Base-by-base conservation (phyloP, 306 rosid species). In the Cucurbita pepo region DNA sequence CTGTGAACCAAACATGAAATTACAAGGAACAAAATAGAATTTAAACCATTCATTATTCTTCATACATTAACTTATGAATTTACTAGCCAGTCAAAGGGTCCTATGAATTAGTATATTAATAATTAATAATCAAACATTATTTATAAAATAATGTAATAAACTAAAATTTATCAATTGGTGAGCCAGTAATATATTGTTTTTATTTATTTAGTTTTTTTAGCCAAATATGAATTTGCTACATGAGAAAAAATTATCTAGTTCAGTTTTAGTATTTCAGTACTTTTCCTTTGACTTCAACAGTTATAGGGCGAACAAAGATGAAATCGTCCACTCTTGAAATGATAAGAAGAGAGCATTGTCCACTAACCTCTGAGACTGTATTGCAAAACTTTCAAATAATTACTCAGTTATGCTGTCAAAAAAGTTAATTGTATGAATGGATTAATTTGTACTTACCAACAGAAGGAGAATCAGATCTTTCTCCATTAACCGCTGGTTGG, bases 401-500 rank as follows among this genome's bases (percentile, higher is more conserved):
- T 47, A 2, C 1, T 63, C 70, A 47, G 56, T 47, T 47, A 8
- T 7, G 15, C 72, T 5, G 56, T 45, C 15, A 21, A 25, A 48
- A 69, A 50, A 15, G 37, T 4, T 4, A 69, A 47, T 25, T 19
- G 10, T 0, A 67, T 47, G 25, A 67, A 67, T 66, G 56, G 56
- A 44, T 12, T 22, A 66, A 44, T 72, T 73, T 72, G 45, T 76
- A 84, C 90, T 62, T 82, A 94, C 99, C 99, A 71, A 91, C 96
- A 73, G 82, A 64, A 56, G 86, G 85, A 13, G 97, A 89, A 81
- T 86, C 92, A 79, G 99, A 94, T 78, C 79, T 89, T 81, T 91
- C 96, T 79, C 95, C 97, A 41, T 91, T 87, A 58, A 91, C 90
- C 13, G 99, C 90, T 51, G 97, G 99, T 82, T 94, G 99, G 87